Evolutionary conservation across 108 stramenopile genomes (phyloP).

Genomic region (Seminavis robusta): DNA sequence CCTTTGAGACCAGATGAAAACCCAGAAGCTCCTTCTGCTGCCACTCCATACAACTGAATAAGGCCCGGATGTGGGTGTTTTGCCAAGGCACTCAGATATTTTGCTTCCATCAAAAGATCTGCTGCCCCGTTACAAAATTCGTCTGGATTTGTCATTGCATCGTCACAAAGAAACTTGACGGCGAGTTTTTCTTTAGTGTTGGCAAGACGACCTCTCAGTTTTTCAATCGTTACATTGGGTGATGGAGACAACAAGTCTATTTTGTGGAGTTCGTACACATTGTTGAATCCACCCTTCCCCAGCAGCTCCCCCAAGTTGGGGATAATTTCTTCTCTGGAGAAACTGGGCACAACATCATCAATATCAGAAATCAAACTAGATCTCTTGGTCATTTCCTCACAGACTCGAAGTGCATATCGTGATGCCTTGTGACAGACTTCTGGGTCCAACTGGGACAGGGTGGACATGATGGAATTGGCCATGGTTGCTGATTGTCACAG

Average conservation of each 20-base stretch:
- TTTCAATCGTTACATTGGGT: constrained; percentile 17
- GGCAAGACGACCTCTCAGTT: background rate
- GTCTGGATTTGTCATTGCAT: constrained; percentile 41
- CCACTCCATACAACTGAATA: constrained; percentile 58
- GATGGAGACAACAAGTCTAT: too few relatives aligned
- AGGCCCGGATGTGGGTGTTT: constrained; percentile 66
- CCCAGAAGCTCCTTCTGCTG: constrained; percentile 52
- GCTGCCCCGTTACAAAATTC: constrained; percentile 69
- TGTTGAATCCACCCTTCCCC: constrained; percentile 55
- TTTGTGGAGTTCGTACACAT: constrained; percentile 47
- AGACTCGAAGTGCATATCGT: constrained; percentile 43
- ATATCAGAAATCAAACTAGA: constrained; percentile 24
- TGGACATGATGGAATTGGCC: too few relatives aligned
- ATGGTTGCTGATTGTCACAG: too few relatives aligned
- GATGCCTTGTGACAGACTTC: constrained; percentile 51
- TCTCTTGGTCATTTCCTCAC: constrained; percentile 54
- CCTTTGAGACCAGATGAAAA: constrained; percentile 40
- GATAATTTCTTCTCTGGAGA: constrained; percentile 53
- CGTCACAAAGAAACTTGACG: constrained; percentile 62
- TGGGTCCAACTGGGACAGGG: constrained; percentile 32
- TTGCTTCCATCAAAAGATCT: constrained; percentile 73
- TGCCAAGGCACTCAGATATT: constrained; percentile 62
- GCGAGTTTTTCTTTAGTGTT: constrained; percentile 25
- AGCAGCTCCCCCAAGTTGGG: constrained; percentile 47
- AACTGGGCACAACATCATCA: constrained; percentile 37